phyloP scores from a whole-genome alignment of 2,329 filamentous ascomycete genomes.

The Pseudogymnoascus sp. region DNA sequence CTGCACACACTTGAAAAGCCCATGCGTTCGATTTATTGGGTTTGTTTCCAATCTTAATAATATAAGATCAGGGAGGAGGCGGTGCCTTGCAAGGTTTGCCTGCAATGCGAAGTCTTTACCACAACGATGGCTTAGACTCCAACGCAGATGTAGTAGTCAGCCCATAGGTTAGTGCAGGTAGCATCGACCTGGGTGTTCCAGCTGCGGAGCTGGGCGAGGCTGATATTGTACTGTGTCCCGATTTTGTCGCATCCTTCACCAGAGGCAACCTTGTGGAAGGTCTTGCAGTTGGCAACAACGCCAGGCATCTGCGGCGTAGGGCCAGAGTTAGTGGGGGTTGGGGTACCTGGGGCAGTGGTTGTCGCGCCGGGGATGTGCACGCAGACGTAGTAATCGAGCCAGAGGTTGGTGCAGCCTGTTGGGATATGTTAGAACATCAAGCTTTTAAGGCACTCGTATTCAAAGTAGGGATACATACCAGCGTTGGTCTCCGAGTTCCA shows the following conservation, averaged over 20 bases:
- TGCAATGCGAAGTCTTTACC: no score
- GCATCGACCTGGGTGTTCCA: conserved; percentile 29
- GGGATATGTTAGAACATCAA: background rate
- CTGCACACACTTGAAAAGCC: no score
- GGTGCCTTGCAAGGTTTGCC: no score
- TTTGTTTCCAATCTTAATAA: no score
- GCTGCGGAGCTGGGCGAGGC: conserved; percentile 23
- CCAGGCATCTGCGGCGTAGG: background rate
- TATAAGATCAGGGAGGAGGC: no score
- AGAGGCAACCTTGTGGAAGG: conserved; percentile 9
- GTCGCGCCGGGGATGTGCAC: background rate
- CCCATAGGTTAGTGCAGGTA: conserved; percentile 32
- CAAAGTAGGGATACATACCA: background rate
- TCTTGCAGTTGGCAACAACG: background rate
- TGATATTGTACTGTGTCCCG: conserved; percentile 21
- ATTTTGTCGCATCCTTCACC: conserved; percentile 25
- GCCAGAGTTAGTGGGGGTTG: background rate
- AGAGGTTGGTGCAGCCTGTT: conserved; percentile 15
- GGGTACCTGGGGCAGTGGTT: background rate
- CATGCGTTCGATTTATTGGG: no score
- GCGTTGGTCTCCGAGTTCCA: background rate
- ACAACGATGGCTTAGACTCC: background rate
- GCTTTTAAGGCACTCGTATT: no score
- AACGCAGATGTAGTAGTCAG: conserved; percentile 31
- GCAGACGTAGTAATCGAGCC: conserved; percentile 11